Evolutionary conservation across 2,329 filamentous ascomycete genomes (phyloP), one percentile per base, ranked within the genome.

Genomic region (Clarireedia hainanense): DNA sequence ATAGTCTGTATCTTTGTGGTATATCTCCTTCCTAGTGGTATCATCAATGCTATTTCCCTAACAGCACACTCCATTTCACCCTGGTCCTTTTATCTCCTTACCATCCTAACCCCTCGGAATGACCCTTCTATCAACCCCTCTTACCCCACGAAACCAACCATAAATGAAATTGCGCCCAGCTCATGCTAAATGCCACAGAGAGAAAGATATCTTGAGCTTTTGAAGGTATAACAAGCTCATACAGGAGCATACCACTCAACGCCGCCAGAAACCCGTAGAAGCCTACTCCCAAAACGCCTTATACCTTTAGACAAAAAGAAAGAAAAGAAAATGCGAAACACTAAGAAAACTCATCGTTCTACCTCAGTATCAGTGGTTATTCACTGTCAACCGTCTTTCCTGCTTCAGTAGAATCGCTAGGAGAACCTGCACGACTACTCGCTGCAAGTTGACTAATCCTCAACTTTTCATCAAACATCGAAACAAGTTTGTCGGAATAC

Each of bases 401-500:
- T 49, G 62, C 42, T 45, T 65, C 63, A 20, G 48, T 30, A 23
- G 50, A 46, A 17, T 45, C 53, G 1, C 36, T 55, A 40, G 49
- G 42, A 37, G 55, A 50, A 30, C 45, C 53, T 17, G 53, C 45
- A 46, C 48, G 37, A 23, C 62, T 58, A 36, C 45, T 59, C 3
- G 64, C 55, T 12, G 61, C 61, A 27, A 61, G 45, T 52, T 59
- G 61, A 23, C 61, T 75, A 36, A 83, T 70, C 47, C 77, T 73
- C 50, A 90, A 76, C 68, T 86, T 88, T 69, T 89, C 84, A 61
- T 91, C 86, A 46, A 91, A 75, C 70, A 90, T 76, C 47, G 76
- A 81, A 5, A 89, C 81, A 48, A 91, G 73, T 58, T 83, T 78
- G 65, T 89, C 85, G 2, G 85, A 88, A 65, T 90, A 90, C 70